Evolutionary conservation across 2,329 filamentous ascomycete genomes (phyloP), one percentile per base, ranked within the genome.

Genomic region (Alternaria conjuncta): DNA sequence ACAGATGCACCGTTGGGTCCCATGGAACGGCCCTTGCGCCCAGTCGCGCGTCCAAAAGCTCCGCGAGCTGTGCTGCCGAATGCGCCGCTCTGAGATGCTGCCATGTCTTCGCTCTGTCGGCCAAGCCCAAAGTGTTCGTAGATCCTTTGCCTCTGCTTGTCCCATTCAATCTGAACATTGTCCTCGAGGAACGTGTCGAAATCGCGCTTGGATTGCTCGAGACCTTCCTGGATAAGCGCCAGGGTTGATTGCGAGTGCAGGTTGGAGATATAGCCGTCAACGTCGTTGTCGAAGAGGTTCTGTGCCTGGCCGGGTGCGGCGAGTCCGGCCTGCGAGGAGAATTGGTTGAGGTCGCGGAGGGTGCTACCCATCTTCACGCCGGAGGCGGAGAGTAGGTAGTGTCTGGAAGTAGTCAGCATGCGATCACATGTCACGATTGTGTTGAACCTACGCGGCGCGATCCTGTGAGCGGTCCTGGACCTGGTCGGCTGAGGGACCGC

Each of bases 181-280:
- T 97, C 94, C 78, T 98, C 94, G 60, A 99, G 85, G 78, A 97
- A 98, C 64, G 88, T 87, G 78, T 99, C 94, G 78, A 99, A 98
- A 76, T 98, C 96, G 60, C 90, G 89, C 64, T 95, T 90, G 5
- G 94, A 96, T 74, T 94, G 89, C 74, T 95, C 91, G 65, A 98
- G 85, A n/a, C 93, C 93, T 78, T 97, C 94, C 32, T 92, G 88
- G 72, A 97, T 94, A 88, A 97, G 94, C 75, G 92, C 93, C 61
- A 97, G 85, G 5, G 94, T 96, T 18, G 94, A 96, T 81, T 96
- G 95, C 51, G 92, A 92, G 80, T 97, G 93, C 64, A 97, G 85
- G 73, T 93, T 94, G 58, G 92, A 88, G 55, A 97, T 86, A 76
- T 97, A 97, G 55, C 90, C 89, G 78, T 88, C 84, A 64, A 87